Evolutionary conservation across 2,329 filamentous ascomycete genomes (phyloP).

Genomic region (Blastomyces percursus): DNA sequence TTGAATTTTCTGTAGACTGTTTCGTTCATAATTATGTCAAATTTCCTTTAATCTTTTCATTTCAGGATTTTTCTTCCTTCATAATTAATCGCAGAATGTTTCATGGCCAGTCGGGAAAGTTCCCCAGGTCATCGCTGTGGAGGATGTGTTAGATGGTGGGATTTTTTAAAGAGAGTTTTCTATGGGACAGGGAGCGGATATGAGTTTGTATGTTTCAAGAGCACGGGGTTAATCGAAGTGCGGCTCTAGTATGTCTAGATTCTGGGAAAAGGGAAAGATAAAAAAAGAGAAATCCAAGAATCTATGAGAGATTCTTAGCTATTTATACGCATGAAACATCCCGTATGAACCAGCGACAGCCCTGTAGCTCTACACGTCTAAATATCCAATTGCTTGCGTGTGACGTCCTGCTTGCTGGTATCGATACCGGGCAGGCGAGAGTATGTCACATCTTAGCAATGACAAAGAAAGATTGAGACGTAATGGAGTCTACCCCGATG

Average conservation of each 20-base stretch:
- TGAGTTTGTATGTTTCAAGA: neutral
- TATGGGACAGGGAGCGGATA: neutral
- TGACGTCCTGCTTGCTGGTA: neutral
- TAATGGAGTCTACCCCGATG: too few relatives aligned
- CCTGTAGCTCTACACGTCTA: too few relatives aligned
- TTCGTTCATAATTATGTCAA: too few relatives aligned
- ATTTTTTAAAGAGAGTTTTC: neutral
- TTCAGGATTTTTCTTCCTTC: too few relatives aligned
- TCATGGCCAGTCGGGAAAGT: neutral
- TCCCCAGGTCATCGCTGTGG: neutral
- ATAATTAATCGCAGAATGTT: neutral
- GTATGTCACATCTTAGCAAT: neutral
- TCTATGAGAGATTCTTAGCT: neutral
- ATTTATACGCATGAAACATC: conserved; percentile 3
- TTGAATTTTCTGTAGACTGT: too few relatives aligned
- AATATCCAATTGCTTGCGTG: neutral
- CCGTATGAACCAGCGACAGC: too few relatives aligned
- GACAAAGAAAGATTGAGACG: neutral
- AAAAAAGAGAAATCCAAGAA: neutral
- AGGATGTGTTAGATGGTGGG: neutral
- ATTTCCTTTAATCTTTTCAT: too few relatives aligned
- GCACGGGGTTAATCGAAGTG: neutral
- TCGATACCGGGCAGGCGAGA: too few relatives aligned
- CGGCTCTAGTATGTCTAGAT: neutral
- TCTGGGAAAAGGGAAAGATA: neutral